Base-by-base conservation (phyloP, 2,329 filamentous ascomycete species). In the Huntiella moniliformis region DNA sequence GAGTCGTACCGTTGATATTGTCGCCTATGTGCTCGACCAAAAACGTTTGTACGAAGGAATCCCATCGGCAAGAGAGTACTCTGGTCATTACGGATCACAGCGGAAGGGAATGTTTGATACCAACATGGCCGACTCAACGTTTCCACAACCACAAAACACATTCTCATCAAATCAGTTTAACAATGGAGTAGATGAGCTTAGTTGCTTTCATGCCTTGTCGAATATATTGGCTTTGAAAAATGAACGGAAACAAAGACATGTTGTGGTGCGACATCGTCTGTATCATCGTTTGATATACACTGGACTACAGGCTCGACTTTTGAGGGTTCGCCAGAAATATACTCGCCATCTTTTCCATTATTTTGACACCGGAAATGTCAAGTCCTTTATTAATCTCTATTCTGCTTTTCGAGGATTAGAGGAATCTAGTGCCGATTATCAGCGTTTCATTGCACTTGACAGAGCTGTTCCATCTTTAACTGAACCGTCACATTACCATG, bases 171-270 rank as follows among this genome's bases (percentile, higher is more conserved):
- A 28, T 8, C 22, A 28, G 7, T 28, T 28, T 28, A 28, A 15
- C 3, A 39, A 33, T 15, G 4, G 71, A 34, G 73, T 79, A 51
- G 68, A 67, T 44, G 74, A 79, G 39, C 72, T 74, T 49, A 83
- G 79, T 39, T 80, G 77, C 11, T 66, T 88, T 51, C 76, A 82
- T 56, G 81, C 87, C 61, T 72, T 88, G 53, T 81, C 81, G 44
- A 81, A 86, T 59, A 63, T 87, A 54, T 79, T 85, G 52, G 76
- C 81, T 51, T 66, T 86, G 51, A 81, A 81, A 58, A 81, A 78
- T 56, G 85, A 86, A 59, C 82, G 88, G 62, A 79, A 84, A 67
- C 79, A 80, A 67, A 82, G 83, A 67, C 75, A 81, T 62, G 69
- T 73, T 52, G 78, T 79, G 57, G 81, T 78, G 39, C 72, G 82